A percentile compares a stretch with the other conserved stretches of the same genome.
Evolutionary conservation across 2,329 filamentous ascomycete genomes (phyloP).

Genomic region (Nannizzia gypsea): DNA sequence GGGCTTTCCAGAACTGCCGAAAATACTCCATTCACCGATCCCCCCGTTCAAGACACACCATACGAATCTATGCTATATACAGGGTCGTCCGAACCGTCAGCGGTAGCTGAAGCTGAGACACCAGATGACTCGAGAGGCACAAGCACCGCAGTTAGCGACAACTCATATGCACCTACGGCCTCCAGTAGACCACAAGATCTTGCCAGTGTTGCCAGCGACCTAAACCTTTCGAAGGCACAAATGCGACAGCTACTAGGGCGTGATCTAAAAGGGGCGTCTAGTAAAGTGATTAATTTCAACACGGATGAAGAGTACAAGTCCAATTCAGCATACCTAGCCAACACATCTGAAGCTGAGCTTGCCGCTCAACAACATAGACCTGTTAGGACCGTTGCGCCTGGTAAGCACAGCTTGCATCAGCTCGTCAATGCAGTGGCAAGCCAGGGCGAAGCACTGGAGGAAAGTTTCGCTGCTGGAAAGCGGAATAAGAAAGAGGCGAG

Average conservation of each 20-base stretch:
- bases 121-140: background rate
- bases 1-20: slow-evolving; percentile 26
- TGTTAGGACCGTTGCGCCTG: slow-evolving; percentile 67
- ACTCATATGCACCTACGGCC: slow-evolving; percentile 4
- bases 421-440: slow-evolving; percentile 70
- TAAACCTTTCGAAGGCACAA: slow-evolving; percentile 66
- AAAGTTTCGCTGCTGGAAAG: slow-evolving; percentile 74
- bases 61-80: slow-evolving; percentile 33
- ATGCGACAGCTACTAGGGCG: slow-evolving; percentile 80
- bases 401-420: slow-evolving; percentile 82
- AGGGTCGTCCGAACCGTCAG: slow-evolving; percentile 13
- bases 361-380: slow-evolving; percentile 58
- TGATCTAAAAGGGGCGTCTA: slow-evolving; percentile 31
- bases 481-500: slow-evolving; percentile 72
- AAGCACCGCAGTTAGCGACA: background rate
- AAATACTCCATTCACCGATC: background rate
- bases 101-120: slow-evolving; percentile 10
- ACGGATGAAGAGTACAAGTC: slow-evolving; percentile 75
- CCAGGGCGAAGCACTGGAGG: slow-evolving; percentile 79
- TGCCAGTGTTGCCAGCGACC: slow-evolving; percentile 57
- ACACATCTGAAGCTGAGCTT: slow-evolving; percentile 46
- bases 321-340: slow-evolving; percentile 65
- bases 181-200: slow-evolving; percentile 43
- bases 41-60: slow-evolving; percentile 5
- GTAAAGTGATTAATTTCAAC: slow-evolving; percentile 75